A percentile compares a stretch with the other conserved stretches of the same genome.
Evolutionary conservation across 2,329 filamentous ascomycete genomes (phyloP).

Genomic region (Chaetomium sp.): DNA sequence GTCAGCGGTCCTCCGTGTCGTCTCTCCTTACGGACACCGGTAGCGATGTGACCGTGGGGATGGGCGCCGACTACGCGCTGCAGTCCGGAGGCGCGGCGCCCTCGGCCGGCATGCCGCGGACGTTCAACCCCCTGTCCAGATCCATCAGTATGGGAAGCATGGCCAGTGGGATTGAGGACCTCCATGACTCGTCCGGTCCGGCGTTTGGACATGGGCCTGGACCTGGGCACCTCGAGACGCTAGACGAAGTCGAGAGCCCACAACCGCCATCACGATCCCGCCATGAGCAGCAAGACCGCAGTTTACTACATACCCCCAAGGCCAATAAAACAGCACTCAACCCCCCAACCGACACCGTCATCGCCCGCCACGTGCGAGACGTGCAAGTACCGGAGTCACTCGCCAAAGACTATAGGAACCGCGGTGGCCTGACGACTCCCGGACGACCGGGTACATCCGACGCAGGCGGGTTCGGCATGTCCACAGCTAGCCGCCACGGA

Average conservation of each 20-base stretch:
- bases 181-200: conserved; percentile 44
- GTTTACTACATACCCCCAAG: conserved; percentile 63
- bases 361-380: conserved; percentile 80
- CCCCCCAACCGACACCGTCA: conserved; percentile 78
- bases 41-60: conserved; percentile 66
- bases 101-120: conserved; percentile 43
- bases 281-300: conserved; percentile 33
- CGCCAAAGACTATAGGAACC: conserved; percentile 76
- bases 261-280: conserved; percentile 27
- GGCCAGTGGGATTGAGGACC: conserved; percentile 64
- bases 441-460: conserved; percentile 49
- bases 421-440: conserved; percentile 58
- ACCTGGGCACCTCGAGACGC: conserved; percentile 39
- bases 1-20: conserved; percentile 55
- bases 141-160: conserved; percentile 86
- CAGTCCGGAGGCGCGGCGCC: conserved; percentile 74
- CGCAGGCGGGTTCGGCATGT: conserved; percentile 42
- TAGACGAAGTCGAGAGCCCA: conserved; percentile 42
- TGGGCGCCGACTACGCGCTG: conserved; percentile 69
- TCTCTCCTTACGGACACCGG: conserved; percentile 51
- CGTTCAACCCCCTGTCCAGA: conserved; percentile 55
- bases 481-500: conserved; percentile 37
- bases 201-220: conserved; percentile 24
- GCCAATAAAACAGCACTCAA: conserved; percentile 42
- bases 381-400: conserved; percentile 87